Conservation (phyloP, 441 rosid species). For the Syzygium syzygioides region DNA sequence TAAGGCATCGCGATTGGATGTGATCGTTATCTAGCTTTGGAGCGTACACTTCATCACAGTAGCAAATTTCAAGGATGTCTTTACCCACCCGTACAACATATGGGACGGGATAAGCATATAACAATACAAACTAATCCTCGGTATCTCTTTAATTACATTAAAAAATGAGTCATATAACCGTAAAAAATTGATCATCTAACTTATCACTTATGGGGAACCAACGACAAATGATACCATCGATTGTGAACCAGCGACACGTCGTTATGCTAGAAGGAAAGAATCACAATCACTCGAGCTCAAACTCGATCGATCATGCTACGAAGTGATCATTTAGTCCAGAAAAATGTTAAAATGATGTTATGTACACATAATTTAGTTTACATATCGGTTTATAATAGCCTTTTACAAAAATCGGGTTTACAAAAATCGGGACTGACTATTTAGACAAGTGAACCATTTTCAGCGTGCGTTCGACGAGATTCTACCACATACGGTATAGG, state of each 20-base stretch:
- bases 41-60: background rate
- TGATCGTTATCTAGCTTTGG: background rate
- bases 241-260: accelerated
- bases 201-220: too few relatives aligned
- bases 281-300: background rate
- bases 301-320: accelerated
- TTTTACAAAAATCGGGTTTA: background rate
- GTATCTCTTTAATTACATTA: background rate
- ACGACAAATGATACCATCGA: background rate
- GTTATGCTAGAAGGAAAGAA: background rate
- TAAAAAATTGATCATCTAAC: background rate
- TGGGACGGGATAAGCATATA: background rate
- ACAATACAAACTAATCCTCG: background rate
- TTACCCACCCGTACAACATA: background rate
- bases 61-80: background rate
- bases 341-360: too few relatives aligned
- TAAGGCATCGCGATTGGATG: background rate
- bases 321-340: too few relatives aligned
- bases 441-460: background rate
- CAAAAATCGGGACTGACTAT: background rate
- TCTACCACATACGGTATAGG: background rate
- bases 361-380: too few relatives aligned
- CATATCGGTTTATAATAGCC: background rate
- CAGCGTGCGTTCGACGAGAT: background rate
- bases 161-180: background rate